Conservation (phyloP, 192 early-diverging fungal genomes). For the Coemansia pectinata region DNA sequence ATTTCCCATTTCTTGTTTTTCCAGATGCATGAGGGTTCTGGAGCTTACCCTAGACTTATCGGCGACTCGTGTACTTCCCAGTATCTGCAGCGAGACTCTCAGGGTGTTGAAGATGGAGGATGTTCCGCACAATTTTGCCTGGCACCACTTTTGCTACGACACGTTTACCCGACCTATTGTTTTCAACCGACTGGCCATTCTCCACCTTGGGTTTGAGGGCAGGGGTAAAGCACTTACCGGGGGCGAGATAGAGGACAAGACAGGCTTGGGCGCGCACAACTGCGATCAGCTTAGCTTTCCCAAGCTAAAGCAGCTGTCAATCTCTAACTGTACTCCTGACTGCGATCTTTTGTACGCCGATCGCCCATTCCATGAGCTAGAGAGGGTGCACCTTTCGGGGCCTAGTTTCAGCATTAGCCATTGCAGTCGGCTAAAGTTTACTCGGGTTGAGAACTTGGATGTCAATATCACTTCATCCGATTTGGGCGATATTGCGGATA, state of each 20-base stretch:
- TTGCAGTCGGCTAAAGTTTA: background rate
- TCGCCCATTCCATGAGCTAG: too few relatives aligned
- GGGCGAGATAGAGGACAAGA: background rate
- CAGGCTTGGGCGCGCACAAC: background rate
- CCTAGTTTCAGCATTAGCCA: background rate
- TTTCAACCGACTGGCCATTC: background rate
- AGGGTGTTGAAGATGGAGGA: background rate
- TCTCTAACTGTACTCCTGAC: too few relatives aligned
- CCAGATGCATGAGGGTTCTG: background rate
- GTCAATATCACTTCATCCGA: background rate
- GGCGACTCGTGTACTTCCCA: too few relatives aligned
- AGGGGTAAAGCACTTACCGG: too few relatives aligned
- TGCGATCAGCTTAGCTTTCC: too few relatives aligned
- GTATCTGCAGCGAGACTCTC: background rate
- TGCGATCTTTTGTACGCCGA: too few relatives aligned
- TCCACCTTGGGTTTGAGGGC: background rate
- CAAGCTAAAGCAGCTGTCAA: too few relatives aligned
- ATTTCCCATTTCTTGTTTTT: background rate
- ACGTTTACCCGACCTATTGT: background rate
- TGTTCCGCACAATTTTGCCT: background rate
- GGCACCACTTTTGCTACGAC: background rate
- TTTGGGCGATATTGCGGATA: background rate
- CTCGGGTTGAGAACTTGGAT: background rate
- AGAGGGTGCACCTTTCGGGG: background rate
- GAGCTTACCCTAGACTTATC: background rate